These are phyloP conservation scores for Lepraria neglecta DNA, from an alignment of 495 filamentous ascomycete species.

Conservation along the genomic window DNA sequence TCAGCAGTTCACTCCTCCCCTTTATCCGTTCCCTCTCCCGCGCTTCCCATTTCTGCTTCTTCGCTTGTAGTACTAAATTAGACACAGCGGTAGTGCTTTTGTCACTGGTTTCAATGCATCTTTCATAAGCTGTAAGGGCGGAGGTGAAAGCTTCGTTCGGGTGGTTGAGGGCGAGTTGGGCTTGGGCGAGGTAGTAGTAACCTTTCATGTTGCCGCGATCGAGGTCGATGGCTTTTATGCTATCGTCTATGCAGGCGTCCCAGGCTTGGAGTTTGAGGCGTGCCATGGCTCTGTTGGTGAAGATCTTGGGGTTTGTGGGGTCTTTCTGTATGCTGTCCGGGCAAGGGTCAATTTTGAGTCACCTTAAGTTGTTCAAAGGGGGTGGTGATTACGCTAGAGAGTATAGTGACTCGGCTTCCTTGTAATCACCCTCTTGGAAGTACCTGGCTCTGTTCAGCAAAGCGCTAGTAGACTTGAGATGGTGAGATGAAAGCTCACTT, in stretches of 20 bases:
- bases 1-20: constrained; percentile 43
- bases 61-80: constrained; percentile 62
- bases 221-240: constrained; percentile 63
- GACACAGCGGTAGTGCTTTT: constrained; percentile 61
- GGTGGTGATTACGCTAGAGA: constrained; percentile 66
- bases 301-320: constrained; percentile 44
- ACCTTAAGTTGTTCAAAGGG: neutral
- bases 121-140: constrained; percentile 65
- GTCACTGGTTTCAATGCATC: constrained; percentile 55
- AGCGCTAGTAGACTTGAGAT: neutral
- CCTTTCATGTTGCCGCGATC: constrained; percentile 68
- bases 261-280: constrained; percentile 65
- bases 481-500: constrained; percentile 26
- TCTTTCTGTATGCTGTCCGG: constrained; percentile 44
- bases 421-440: constrained; percentile 65
- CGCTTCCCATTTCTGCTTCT: constrained; percentile 56
- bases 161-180: constrained; percentile 66
- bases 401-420: constrained; percentile 68
- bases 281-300: constrained; percentile 85
- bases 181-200: constrained; percentile 75
- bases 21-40: constrained; percentile 45
- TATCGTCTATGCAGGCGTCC: constrained; percentile 75
- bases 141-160: constrained; percentile 67
- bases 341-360: neutral
- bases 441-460: constrained; percentile 31